phyloP scores from a whole-genome alignment of 2,329 filamentous ascomycete genomes.

The Penicillium thymicola region DNA sequence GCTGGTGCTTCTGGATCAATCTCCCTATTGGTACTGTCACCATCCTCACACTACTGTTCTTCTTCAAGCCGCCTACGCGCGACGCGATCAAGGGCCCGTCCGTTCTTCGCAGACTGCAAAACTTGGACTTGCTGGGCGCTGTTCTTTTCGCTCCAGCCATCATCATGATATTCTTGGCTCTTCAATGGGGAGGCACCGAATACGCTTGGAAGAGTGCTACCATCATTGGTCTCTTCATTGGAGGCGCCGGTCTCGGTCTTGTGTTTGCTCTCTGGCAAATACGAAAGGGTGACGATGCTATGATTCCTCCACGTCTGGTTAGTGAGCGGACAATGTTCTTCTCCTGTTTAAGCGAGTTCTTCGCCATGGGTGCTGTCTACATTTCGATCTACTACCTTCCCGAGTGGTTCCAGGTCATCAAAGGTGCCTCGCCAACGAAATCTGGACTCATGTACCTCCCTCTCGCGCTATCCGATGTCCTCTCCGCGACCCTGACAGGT shows the following conservation, averaged over 20 bases:
- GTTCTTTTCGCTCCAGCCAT: background rate
- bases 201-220: constrained; percentile 1
- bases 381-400: constrained; percentile 10
- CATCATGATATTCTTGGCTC: background rate
- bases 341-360: constrained; percentile 2
- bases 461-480: background rate
- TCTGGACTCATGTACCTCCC: background rate
- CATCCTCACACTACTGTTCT: background rate
- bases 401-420: constrained; percentile 11
- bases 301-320: background rate
- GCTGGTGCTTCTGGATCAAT: background rate
- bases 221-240: background rate
- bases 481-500: background rate
- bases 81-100: background rate
- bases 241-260: background rate
- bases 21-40: background rate
- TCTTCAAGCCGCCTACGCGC: background rate
- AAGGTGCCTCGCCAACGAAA: constrained; percentile 1
- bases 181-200: background rate
- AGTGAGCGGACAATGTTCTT: constrained; percentile 2
- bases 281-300: background rate
- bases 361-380: constrained; percentile 2
- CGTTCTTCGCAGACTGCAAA: background rate
- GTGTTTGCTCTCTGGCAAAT: background rate
- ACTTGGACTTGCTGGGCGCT: background rate